Percentiles rank a stretch among this genome's conserved stretches.
Evolutionary conservation across 768 basidiomycete genomes (phyloP).

Genomic region (Leucosporidium yakuticum): DNA sequence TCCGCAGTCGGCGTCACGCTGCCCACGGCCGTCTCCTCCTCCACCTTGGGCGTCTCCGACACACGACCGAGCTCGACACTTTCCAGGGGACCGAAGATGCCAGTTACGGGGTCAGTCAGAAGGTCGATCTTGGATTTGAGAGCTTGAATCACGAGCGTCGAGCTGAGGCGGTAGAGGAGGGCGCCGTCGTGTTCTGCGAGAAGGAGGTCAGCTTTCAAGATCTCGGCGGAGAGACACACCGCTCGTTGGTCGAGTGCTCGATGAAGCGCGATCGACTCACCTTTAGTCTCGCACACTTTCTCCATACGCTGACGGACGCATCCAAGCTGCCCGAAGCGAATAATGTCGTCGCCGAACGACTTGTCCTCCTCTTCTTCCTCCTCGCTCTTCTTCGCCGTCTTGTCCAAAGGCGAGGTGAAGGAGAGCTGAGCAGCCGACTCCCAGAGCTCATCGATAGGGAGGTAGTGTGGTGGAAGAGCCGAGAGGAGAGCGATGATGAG

Average conservation of each 20-base stretch:
- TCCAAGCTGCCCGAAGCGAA: neutral
- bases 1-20: constrained; percentile 17
- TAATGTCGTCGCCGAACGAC: constrained; percentile 16
- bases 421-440: constrained; percentile 11
- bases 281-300: too few relatives aligned
- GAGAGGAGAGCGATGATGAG: constrained; percentile 24
- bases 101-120: neutral
- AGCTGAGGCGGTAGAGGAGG: constrained; percentile 20
- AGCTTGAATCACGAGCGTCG: neutral
- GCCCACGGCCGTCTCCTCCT: too few relatives aligned
- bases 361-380: neutral
- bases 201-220: too few relatives aligned
- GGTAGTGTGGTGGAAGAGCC: constrained; percentile 9
- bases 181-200: constrained; percentile 15
- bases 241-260: too few relatives aligned
- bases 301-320: too few relatives aligned
- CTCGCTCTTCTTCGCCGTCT: neutral
- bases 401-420: neutral
- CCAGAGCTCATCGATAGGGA: constrained; percentile 19
- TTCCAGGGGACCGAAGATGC: constrained; percentile 18
- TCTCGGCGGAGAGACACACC: too few relatives aligned
- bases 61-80: too few relatives aligned
- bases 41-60: too few relatives aligned
- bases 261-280: too few relatives aligned
- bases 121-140: constrained; percentile 15